A percentile compares a stretch with the other conserved stretches of the same genome.
Evolutionary conservation across 2,329 filamentous ascomycete species (phyloP).

Genomic region (Aspergillus calidoustus): DNA sequence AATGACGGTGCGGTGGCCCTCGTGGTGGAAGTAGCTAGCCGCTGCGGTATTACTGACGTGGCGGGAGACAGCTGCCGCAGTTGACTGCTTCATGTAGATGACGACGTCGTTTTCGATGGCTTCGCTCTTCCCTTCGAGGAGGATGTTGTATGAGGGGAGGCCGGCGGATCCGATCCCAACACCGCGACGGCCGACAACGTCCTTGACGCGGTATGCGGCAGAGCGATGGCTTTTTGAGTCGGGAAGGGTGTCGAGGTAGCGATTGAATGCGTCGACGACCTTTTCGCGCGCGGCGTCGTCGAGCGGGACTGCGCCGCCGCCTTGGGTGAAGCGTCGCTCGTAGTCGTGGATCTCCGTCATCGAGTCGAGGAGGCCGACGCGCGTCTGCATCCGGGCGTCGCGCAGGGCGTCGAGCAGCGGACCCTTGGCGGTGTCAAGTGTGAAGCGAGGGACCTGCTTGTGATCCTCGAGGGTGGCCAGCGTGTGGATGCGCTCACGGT

Average conservation of each 20-base stretch:
- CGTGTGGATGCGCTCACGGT: constrained; percentile 24
- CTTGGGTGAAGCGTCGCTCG: constrained; percentile 20
- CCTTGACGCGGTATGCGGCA: constrained; percentile 15
- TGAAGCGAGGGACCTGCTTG: constrained; percentile 15
- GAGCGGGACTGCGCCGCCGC: constrained; percentile 19
- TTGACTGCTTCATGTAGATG: constrained; percentile 26
- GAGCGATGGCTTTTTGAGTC: not conserved
- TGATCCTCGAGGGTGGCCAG: constrained; percentile 12
- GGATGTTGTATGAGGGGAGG: constrained; percentile 25
- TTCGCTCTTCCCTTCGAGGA: constrained; percentile 24
- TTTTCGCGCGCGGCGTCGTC: constrained; percentile 19
- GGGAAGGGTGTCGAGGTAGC: constrained; percentile 21
- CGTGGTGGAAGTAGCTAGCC: constrained; percentile 21
- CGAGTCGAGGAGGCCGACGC: constrained; percentile 16
- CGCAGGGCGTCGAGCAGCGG: constrained; percentile 24
- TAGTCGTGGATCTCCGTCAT: constrained; percentile 24
- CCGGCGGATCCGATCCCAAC: constrained; percentile 25
- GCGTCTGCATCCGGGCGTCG: constrained; percentile 19
- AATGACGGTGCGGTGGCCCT: constrained; percentile 26
- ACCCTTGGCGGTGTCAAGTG: constrained; percentile 24
- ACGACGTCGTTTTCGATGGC: constrained; percentile 26
- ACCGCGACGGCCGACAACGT: constrained; percentile 25
- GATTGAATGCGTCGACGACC: constrained; percentile 17
- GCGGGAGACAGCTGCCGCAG: constrained; percentile 16
- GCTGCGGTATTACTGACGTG: constrained; percentile 20